These are phyloP conservation scores for Rhizomucor pusillus DNA, from an alignment of 371 early-diverging fungal genomes.

Conservation along the genomic window DNA sequence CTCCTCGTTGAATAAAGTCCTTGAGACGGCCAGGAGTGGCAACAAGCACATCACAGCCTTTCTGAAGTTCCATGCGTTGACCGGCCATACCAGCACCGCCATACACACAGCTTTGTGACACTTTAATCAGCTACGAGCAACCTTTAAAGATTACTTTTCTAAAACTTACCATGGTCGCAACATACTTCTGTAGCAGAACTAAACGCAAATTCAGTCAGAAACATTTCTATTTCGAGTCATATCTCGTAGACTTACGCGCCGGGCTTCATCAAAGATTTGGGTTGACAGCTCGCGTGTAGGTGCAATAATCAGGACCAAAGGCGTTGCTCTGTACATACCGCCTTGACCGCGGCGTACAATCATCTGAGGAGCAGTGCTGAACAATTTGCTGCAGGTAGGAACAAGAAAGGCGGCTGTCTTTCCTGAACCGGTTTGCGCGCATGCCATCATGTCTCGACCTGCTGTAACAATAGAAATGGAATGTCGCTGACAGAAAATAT, in stretches of 20 bases:
- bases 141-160: neutral
- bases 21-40: slow-evolving; percentile 98
- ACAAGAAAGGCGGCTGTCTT: slow-evolving; percentile 73
- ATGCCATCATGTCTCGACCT: slow-evolving; percentile 74
- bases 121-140: neutral
- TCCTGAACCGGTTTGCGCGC: slow-evolving; percentile 83
- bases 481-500: slow-evolving; percentile 41
- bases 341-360: slow-evolving; percentile 17
- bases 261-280: slow-evolving; percentile 47
- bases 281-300: slow-evolving; percentile 47
- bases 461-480: slow-evolving; percentile 64
- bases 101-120: slow-evolving; percentile 64
- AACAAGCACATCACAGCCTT: slow-evolving; percentile 91
- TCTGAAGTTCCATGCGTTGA: slow-evolving; percentile 53
- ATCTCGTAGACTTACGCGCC: slow-evolving; percentile 24
- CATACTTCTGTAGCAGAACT: slow-evolving; percentile 47
- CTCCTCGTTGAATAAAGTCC: slow-evolving; percentile 80
- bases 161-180: slow-evolving; percentile 44
- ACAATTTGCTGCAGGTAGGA: slow-evolving; percentile 49
- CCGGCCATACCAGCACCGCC: slow-evolving; percentile 35
- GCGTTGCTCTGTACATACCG: slow-evolving; percentile 24
- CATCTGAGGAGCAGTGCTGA: slow-evolving; percentile 25
- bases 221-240: too few relatives aligned
- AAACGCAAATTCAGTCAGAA: neutral
- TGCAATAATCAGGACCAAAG: slow-evolving; percentile 38